phyloP scores from a whole-genome alignment of 306 rosid species.

The Canavalia gladiata region DNA sequence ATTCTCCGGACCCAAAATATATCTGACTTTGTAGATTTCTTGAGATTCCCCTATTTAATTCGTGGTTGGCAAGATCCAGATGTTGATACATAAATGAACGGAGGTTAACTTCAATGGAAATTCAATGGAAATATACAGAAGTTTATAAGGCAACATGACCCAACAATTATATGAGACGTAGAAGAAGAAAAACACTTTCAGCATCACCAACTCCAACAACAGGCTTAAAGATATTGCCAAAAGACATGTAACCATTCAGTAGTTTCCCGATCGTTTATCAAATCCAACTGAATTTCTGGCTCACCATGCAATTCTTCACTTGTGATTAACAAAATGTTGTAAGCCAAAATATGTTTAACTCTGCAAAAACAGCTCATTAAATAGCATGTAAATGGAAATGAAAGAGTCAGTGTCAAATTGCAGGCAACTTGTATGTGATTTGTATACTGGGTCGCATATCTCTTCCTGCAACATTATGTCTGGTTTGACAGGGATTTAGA shows the following conservation, averaged over 20 bases:
- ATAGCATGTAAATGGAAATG: too few species aligned
- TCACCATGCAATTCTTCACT: too few species aligned
- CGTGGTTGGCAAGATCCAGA: slow-evolving; percentile 26
- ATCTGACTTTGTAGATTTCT: neutral
- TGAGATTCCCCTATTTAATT: neutral
- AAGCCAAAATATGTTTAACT: too few species aligned
- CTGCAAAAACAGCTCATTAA: too few species aligned
- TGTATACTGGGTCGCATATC: too few species aligned
- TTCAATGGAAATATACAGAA: neutral
- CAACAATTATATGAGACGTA: neutral
- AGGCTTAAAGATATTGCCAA: too few species aligned
- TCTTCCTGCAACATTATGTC: too few species aligned
- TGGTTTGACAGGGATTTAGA: too few species aligned
- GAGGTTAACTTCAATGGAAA: neutral
- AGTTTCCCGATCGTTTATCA: neutral
- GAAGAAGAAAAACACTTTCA: neutral
- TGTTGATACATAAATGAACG: slow-evolving; percentile 21
- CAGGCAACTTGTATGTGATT: too few species aligned
- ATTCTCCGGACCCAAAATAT: neutral
- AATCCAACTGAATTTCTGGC: neutral
- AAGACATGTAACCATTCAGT: too few species aligned
- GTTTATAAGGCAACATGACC: neutral
- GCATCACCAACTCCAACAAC: neutral
- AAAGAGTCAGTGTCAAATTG: too few species aligned
- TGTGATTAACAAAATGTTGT: too few species aligned